Evolutionary conservation across 768 basidiomycete genomes (phyloP).

Genomic region (Psilocybe subaeruginosa): DNA sequence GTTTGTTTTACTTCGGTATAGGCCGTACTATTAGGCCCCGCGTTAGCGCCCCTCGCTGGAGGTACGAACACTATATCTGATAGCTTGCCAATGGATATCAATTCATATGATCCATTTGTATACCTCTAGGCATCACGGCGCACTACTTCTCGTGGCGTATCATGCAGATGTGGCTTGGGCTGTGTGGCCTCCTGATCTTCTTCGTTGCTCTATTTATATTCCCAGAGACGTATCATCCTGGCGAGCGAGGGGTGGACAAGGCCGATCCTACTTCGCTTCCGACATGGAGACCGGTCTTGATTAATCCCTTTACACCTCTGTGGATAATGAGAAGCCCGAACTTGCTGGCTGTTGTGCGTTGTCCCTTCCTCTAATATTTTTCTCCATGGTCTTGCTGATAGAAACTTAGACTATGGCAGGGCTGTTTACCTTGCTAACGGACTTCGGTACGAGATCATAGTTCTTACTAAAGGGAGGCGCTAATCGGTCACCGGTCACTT

Average conservation of each 20-base stretch:
- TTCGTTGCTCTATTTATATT: slow-evolving; percentile 45
- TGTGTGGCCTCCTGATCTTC: slow-evolving; percentile 41
- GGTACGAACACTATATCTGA: slow-evolving; percentile 31
- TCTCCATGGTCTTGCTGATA: background rate
- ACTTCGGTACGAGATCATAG: slow-evolving; percentile 37
- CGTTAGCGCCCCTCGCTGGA: slow-evolving; percentile 61
- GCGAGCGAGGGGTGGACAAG: slow-evolving; percentile 57
- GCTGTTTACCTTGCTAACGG: slow-evolving; percentile 35
- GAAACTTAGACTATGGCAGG: slow-evolving; percentile 31
- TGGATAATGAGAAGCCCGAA: slow-evolving; percentile 61
- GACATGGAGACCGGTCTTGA: slow-evolving; percentile 38
- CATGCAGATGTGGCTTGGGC: slow-evolving; percentile 51
- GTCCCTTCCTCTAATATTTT: background rate
- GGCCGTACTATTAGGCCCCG: slow-evolving; percentile 60
- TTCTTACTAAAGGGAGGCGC: background rate
- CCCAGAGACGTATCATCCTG: slow-evolving; percentile 71
- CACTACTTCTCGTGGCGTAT: slow-evolving; percentile 71
- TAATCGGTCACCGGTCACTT: background rate
- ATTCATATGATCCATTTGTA: background rate
- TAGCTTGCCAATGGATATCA: background rate
- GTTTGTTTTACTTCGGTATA: slow-evolving; percentile 19
- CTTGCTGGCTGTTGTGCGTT: slow-evolving; percentile 54
- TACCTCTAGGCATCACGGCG: slow-evolving; percentile 45
- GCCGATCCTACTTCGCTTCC: slow-evolving; percentile 23
- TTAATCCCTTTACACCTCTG: slow-evolving; percentile 64